Conservation (phyloP, 2,329 filamentous ascomycete genomes). For the Drechmeria coniospora region DNA sequence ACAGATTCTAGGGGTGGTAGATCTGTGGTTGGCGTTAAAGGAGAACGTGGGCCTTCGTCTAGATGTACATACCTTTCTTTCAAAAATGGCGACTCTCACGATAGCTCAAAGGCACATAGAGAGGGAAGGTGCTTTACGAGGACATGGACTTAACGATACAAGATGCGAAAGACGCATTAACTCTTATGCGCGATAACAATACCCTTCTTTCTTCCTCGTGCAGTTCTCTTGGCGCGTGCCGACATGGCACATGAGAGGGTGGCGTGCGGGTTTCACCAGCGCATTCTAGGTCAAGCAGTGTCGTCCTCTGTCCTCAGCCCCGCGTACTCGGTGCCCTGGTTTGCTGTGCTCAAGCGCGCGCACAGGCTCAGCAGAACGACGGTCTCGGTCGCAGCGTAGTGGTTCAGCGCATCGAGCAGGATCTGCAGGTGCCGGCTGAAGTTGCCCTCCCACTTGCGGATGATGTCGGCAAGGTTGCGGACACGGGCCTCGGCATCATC, state of each 20-base stretch:
- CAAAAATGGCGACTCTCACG: slow-evolving; percentile 1
- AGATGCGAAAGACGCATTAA: too few relatives aligned
- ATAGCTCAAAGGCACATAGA: too few relatives aligned
- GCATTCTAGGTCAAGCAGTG: slow-evolving; percentile 11
- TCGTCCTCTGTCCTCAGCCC: slow-evolving; percentile 46
- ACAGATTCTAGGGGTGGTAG: too few relatives aligned
- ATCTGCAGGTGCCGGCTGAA: slow-evolving; percentile 89
- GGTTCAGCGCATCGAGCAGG: slow-evolving; percentile 84
- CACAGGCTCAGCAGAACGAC: slow-evolving; percentile 84
- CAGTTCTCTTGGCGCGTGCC: too few relatives aligned
- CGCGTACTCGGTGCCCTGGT: slow-evolving; percentile 55
- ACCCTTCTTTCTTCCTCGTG: too few relatives aligned
- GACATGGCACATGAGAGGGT: too few relatives aligned
- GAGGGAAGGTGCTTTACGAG: too few relatives aligned
- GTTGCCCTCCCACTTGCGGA: slow-evolving; percentile 84
- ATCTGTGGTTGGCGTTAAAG: too few relatives aligned
- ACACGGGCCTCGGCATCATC: slow-evolving; percentile 36
- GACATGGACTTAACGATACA: too few relatives aligned
- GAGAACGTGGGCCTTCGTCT: neutral
- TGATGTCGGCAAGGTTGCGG: slow-evolving; percentile 68
- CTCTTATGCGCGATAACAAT: too few relatives aligned
- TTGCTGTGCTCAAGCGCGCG: slow-evolving; percentile 65
- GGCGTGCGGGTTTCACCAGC: too few relatives aligned
- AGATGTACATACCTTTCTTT: neutral
- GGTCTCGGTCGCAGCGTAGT: slow-evolving; percentile 93